Conservation (phyloP, 1,284 basidiomycete genomes). For the Dichomitus squalens region DNA sequence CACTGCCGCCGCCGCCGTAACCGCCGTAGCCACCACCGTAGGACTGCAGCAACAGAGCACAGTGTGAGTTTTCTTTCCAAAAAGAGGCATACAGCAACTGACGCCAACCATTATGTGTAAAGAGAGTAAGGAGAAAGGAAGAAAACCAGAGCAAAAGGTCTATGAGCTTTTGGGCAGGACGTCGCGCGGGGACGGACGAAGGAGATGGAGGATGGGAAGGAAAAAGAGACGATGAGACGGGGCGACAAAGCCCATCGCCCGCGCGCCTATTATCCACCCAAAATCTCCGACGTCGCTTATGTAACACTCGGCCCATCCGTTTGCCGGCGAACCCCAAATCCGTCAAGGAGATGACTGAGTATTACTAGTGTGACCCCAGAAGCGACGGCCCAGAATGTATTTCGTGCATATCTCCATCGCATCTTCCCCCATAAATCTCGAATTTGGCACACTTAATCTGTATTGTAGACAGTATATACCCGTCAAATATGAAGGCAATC, state of each 20-base stretch:
- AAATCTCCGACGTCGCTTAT: slow-evolving; percentile 16
- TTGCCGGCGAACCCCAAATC: too few species aligned
- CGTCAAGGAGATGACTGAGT: too few species aligned
- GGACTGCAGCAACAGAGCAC: slow-evolving; percentile 24
- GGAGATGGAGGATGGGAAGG: slow-evolving; percentile 1
- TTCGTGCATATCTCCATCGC: too few species aligned
- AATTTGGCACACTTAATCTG: too few species aligned
- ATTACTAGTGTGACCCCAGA: too few species aligned
- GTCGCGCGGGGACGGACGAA: slow-evolving; percentile 15
- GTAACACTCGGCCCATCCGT: slow-evolving; percentile 2
- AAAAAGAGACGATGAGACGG: slow-evolving; percentile 4
- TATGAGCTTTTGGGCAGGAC: slow-evolving; percentile 11
- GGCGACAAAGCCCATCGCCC: neutral
- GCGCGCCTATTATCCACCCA: slow-evolving; percentile 10
- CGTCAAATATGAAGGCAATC: too few species aligned
- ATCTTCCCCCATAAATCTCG: too few species aligned
- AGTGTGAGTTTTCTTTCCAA: neutral
- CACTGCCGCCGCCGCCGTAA: slow-evolving; percentile 31
- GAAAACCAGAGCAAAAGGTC: slow-evolving; percentile 4
- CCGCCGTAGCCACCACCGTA: slow-evolving; percentile 40
- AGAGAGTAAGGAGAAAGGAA: slow-evolving; percentile 11
- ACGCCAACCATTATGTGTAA: slow-evolving; percentile 37
- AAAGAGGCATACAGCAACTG: neutral
- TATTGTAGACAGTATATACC: too few species aligned
- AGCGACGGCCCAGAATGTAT: too few species aligned